Percentiles rank a stretch among this genome's conserved stretches.
These are phyloP conservation scores for Stentor coeruleus DNA, from an alignment of 73 alveolate genomes.

Conservation along the genomic window DNA sequence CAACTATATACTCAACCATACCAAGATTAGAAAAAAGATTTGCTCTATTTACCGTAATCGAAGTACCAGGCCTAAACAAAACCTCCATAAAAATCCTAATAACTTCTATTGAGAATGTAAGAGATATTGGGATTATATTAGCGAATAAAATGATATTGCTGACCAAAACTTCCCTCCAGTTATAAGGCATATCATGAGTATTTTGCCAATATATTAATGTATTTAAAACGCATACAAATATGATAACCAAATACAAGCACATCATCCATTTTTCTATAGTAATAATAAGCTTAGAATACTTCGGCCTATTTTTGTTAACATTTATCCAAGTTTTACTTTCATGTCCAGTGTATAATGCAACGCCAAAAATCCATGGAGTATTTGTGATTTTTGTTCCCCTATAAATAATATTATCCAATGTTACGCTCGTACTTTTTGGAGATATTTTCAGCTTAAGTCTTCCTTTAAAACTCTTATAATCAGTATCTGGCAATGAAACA, in stretches of 20 bases:
- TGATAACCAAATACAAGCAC: not conserved
- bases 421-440: not conserved
- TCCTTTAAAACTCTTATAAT: constrained; percentile 6
- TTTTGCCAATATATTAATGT: not conserved
- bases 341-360: not conserved
- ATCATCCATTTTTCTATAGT: not conserved
- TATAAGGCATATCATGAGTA: not conserved
- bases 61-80: not conserved
- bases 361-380: constrained; percentile 6
- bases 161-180: not conserved
- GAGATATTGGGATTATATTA: not conserved
- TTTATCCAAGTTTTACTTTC: not conserved
- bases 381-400: not conserved
- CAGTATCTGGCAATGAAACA: not conserved
- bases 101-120: not conserved
- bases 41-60: not conserved
- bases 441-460: not conserved
- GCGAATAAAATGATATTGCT: not conserved
- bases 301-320: too few relatives aligned
- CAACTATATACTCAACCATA: not conserved
- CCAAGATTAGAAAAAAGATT: not conserved
- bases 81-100: not conserved
- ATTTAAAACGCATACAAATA: not conserved
- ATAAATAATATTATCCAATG: not conserved
- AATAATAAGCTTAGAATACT: not conserved